These are phyloP conservation scores for Picea abies DNA, from an alignment of 83 land plant species.

Conservation along the genomic window DNA sequence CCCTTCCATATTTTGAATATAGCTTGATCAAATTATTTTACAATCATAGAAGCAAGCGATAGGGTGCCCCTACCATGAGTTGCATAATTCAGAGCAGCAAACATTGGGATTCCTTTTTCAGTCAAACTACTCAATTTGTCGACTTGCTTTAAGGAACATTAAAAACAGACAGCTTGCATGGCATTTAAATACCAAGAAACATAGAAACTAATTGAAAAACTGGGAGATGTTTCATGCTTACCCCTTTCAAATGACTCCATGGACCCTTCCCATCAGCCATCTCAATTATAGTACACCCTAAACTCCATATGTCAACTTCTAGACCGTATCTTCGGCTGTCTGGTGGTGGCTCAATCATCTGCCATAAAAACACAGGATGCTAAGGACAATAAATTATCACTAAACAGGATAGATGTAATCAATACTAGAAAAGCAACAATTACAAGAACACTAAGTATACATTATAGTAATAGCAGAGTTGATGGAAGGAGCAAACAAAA, in stretches of 20 bases:
- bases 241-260: constrained; percentile 52
- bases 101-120: neutral
- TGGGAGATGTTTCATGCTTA: constrained; percentile 11
- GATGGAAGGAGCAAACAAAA: neutral
- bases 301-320: constrained; percentile 65
- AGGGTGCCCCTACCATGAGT: neutral
- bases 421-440: neutral
- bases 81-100: neutral
- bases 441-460: neutral
- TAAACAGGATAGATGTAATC: neutral
- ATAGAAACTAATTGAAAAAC: neutral
- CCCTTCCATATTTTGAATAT: neutral
- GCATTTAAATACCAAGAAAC: neutral
- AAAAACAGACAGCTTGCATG: neutral
- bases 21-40: neutral
- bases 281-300: constrained; percentile 60
- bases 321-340: constrained; percentile 41
- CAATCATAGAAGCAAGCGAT: neutral
- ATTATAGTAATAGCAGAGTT: neutral
- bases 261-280: constrained; percentile 64
- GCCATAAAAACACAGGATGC: neutral
- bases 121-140: neutral
- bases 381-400: neutral
- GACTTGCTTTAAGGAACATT: neutral
- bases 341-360: constrained; percentile 33